Base-by-base conservation (phyloP, 495 filamentous ascomycete genomes). In the Hypoxylon trugodes region DNA sequence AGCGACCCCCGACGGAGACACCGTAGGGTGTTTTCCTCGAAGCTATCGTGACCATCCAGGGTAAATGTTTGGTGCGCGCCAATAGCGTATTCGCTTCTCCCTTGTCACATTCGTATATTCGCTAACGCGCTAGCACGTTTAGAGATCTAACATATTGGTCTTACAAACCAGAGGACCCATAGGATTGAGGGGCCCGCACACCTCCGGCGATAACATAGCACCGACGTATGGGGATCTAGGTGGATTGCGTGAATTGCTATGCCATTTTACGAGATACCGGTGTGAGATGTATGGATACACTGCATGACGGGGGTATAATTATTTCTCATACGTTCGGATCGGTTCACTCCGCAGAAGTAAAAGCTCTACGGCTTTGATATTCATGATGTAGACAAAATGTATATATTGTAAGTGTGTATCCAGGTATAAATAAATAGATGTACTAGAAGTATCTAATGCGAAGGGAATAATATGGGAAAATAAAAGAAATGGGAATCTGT, bases 201-300 rank as follows among this genome's bases (percentile, higher is more conserved):
- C 35, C 15, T 41, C 43, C 54, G 42, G 43, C 35, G 54, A 58
- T 58, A 49, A 33, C 35, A 30, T 59, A 43, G 54, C 41, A 58
- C 54, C 54, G 43, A 58, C 36, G 21, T 15, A 43, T 62, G 28
- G 42, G 18, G 5, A 41, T 28, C 26, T 13, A 47, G n/a, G n/a
- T n/a, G n/a, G n/a, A 37, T 15, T 50, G 15, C 8, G 26, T 37
- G 16, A 15, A 32, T 51, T 36, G 26, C 28, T 26, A 15, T 33
- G 35, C 28, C 22, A n/a, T 51, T 46, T 7, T 25, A 32, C 15
- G 22, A 57, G 16, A 43, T 50, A 13, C 16, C 12, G 22, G 50
- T 12, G 13, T 51, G 13, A 22, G 35, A 45, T 36, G 43, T 43
- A 51, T 51, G 36, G 45, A 19, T n/a, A 18, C 37, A 40, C 43